Base-by-base conservation (phyloP, 169 alveolate species). In the Eimeria acervulina region DNA sequence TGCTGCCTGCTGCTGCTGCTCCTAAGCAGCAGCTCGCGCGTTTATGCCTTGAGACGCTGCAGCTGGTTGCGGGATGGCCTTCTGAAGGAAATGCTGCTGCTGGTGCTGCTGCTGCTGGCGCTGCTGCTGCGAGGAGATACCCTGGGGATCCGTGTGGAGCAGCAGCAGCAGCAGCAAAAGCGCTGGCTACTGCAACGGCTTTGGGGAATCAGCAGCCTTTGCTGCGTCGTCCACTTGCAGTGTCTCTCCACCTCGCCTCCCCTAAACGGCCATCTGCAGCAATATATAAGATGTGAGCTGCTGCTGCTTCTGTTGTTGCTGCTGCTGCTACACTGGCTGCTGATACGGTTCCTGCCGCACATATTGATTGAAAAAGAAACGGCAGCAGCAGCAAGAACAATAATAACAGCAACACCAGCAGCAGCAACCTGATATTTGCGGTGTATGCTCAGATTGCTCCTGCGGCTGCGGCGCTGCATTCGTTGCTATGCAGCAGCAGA, bases 401-500 rank as follows among this genome's bases (percentile, higher is more conserved):
- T 5, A 55, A 55, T 55, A 3, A 21, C 59, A 55, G 1, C 68
- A 55, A 26, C 68, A 55, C n/a, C 68, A 55, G 28, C 38, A 70
- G 42, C 81, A 70, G 81, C 81, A 28, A 21, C 5, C 15, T 12
- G 0, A 19, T 28, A 12, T 8, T 23, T 21, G 38, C 19, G 36
- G 61, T 76, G 51, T 76, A 7, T 44, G 28, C 13, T 76, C 87
- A 76, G 87, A 40, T 76, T 76, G 87, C 87, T 76, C 17, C 87
- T 76, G 87, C 87, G 87, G 59, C n/a, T 76, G 59, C 87, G 87
- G 36, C 87, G 44, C 51, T 33, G 87, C 87, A 76, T 76, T 40
- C 23, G 61, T 23, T 33, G 38, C 87, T 76, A 31, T n/a, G 7
- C 51, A 40, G 61, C 87, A 76, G 87, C 87, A 33, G 87, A 76